Evolutionary conservation across 1,284 basidiomycete species (phyloP), one percentile per base, ranked within the genome.

Genomic region (Ceratobasidium sp.): DNA sequence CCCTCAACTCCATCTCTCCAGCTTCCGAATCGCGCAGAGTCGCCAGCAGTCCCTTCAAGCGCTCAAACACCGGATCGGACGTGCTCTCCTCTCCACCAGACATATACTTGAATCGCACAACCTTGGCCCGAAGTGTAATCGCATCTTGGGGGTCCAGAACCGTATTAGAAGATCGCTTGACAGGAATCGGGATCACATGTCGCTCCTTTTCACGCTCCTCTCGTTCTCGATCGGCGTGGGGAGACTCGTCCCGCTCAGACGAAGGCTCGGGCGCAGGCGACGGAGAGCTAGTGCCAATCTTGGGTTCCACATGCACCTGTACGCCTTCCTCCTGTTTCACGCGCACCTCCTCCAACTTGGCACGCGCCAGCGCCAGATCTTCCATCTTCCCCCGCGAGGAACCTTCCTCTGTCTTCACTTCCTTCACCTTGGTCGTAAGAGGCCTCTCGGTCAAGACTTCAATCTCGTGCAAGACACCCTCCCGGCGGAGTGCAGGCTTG

Each of bases 381-480:
- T n/a, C n/a, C n/a, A n/a, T n/a, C 26, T 52, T 52, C 9, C 44
- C 77, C 7, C 76, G 77, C 32, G 66, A 54, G 3, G 57, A 47
- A 26, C 76, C 74, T 26, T 74, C 66, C 61, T 78, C 79, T 5
- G 72, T 74, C 73, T 80, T 80, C 72, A 14, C 58, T 80, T 79
- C 52, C 79, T 79, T 78, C 46, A 77, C 70, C 76, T 87, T 89
- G 0, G 89, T 83, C 3, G 84, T 83, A 35, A 96, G 82, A 3
- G 85, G 79, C 59, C 90, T 86, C 14, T 85, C 84, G 13, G 93
- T 89, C 32, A 96, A 83, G 2, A 84, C 81, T 76, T 95, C 94
- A 38, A 98, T 90, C 80, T 98, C 96, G 80, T 96, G 92, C 79
- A 97, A 90, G 44, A 98, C 96, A 18, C 96, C 96, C 81, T 98